phyloP scores from a whole-genome alignment of 495 filamentous ascomycete genomes.

The Neurospora sp. region DNA sequence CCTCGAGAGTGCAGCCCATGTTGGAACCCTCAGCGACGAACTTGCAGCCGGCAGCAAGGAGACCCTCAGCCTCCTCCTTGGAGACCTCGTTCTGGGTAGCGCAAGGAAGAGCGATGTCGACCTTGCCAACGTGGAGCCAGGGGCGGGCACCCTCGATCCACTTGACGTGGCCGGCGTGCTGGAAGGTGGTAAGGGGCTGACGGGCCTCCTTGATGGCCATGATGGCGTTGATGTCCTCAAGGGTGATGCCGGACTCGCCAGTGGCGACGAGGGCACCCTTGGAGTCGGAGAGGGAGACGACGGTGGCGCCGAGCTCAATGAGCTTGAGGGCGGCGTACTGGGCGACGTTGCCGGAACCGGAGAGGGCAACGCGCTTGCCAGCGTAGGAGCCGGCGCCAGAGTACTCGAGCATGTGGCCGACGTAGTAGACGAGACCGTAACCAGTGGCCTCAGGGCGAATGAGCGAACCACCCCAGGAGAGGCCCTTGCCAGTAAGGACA shows the following conservation, averaged over 20 bases:
- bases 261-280: slow-evolving; percentile 70
- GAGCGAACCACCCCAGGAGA: slow-evolving; percentile 82
- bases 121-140: slow-evolving; percentile 77
- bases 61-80: slow-evolving; percentile 73
- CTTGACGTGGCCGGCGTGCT: slow-evolving; percentile 55
- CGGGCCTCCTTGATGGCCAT: slow-evolving; percentile 79
- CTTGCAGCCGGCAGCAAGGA: slow-evolving; percentile 65
- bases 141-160: slow-evolving; percentile 84
- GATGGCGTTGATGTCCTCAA: slow-evolving; percentile 67
- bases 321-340: slow-evolving; percentile 96
- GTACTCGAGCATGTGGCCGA: slow-evolving; percentile 90
- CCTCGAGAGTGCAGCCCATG: slow-evolving; percentile 96
- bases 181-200: slow-evolving; percentile 60
- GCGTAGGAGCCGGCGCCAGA: slow-evolving; percentile 78
- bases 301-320: slow-evolving; percentile 88
- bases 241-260: slow-evolving; percentile 56
- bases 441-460: slow-evolving; percentile 97
- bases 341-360: slow-evolving; percentile 95
- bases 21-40: slow-evolving; percentile 97
- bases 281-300: slow-evolving; percentile 91
- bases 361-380: slow-evolving; percentile 92
- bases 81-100: slow-evolving; percentile 97
- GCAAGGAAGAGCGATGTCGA: slow-evolving; percentile 85
- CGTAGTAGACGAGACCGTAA: slow-evolving; percentile 95
- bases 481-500: slow-evolving; percentile 91